Evolutionary conservation across 2,329 filamentous ascomycete species (phyloP).

Genomic region (Ramularia endophylla): DNA sequence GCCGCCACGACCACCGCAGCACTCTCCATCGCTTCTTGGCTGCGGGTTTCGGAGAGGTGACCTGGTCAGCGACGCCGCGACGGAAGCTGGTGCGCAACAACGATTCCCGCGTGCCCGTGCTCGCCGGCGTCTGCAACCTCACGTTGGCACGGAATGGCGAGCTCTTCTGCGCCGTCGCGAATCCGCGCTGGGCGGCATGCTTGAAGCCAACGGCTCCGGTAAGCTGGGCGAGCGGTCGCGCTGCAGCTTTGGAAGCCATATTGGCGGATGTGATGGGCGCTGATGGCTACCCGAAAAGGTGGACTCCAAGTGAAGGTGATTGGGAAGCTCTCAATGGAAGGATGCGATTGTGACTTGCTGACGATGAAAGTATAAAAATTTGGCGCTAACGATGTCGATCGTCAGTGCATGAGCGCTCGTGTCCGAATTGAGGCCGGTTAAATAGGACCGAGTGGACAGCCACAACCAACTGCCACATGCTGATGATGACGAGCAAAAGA

Average conservation of each 20-base stretch:
- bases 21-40: slow-evolving; percentile 58
- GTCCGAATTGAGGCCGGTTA: too few relatives aligned
- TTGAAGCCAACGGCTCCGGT: slow-evolving; percentile 20
- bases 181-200: slow-evolving; percentile 17
- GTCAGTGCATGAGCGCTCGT: too few relatives aligned
- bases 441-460: too few relatives aligned
- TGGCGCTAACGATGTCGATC: too few relatives aligned
- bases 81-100: slow-evolving; percentile 21
- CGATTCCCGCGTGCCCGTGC: slow-evolving; percentile 9
- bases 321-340: slow-evolving; percentile 1
- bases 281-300: slow-evolving; percentile 1
- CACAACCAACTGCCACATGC: too few relatives aligned
- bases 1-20: slow-evolving; percentile 76
- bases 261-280: slow-evolving; percentile 8
- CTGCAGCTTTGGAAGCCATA: slow-evolving; percentile 24
- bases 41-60: slow-evolving; percentile 22
- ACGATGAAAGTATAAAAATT: too few relatives aligned
- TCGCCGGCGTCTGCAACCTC: slow-evolving; percentile 11
- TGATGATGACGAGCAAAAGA: too few relatives aligned
- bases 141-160: slow-evolving; percentile 17
- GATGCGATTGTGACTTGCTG: too few relatives aligned
- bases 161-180: slow-evolving; percentile 16
- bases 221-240: slow-evolving; percentile 22
- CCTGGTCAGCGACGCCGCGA: slow-evolving; percentile 30
- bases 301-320: slow-evolving; percentile 1